phyloP scores from a whole-genome alignment of 2,329 filamentous ascomycete species.

The Fusarium cicatricum region DNA sequence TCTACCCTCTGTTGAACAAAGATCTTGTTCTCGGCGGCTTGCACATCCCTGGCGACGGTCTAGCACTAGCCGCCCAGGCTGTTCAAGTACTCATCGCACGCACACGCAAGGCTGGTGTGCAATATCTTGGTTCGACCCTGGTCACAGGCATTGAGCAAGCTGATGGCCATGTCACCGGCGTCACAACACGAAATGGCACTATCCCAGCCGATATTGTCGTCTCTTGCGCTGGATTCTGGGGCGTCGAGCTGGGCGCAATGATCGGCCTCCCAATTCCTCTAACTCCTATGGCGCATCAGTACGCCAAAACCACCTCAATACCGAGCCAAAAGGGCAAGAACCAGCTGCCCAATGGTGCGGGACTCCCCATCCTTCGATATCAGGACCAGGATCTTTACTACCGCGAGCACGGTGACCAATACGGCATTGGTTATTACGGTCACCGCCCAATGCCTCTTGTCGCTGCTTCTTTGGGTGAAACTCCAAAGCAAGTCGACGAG shows the following conservation, averaged over 20 bases:
- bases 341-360: slow-evolving; percentile 55
- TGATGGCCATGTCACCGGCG: slow-evolving; percentile 62
- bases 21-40: slow-evolving; percentile 65
- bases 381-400: slow-evolving; percentile 72
- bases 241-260: slow-evolving; percentile 70
- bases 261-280: slow-evolving; percentile 65
- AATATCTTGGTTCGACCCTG: slow-evolving; percentile 62
- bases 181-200: slow-evolving; percentile 56
- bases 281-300: slow-evolving; percentile 69
- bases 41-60: slow-evolving; percentile 67
- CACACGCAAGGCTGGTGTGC: slow-evolving; percentile 65
- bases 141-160: slow-evolving; percentile 65
- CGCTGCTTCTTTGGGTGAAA: slow-evolving; percentile 61
- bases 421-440: slow-evolving; percentile 71
- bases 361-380: slow-evolving; percentile 66
- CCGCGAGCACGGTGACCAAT: slow-evolving; percentile 68
- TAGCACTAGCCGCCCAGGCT: slow-evolving; percentile 68
- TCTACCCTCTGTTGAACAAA: slow-evolving; percentile 64
- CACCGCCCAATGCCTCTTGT: slow-evolving; percentile 68
- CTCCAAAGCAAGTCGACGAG: slow-evolving; percentile 62
- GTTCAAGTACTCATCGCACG: slow-evolving; percentile 68
- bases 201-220: slow-evolving; percentile 67
- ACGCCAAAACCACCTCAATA: slow-evolving; percentile 67
- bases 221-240: slow-evolving; percentile 72
- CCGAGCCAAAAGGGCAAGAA: slow-evolving; percentile 51